phyloP scores from a whole-genome alignment of 2,329 filamentous ascomycete species.

The Aureobasidium pullulans region DNA sequence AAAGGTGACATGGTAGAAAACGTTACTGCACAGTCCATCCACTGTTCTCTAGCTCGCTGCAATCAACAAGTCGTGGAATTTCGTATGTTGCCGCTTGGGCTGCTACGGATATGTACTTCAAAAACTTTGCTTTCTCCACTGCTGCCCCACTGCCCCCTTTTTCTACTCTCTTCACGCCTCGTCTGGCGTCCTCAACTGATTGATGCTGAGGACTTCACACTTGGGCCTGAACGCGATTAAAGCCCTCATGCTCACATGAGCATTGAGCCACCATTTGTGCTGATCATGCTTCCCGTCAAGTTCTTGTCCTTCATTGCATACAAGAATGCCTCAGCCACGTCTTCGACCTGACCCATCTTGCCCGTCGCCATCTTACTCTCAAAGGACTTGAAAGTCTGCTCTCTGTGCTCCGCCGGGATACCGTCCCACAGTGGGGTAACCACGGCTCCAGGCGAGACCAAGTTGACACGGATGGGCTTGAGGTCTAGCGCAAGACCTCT shows the following conservation, averaged over 20 bases:
- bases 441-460: conserved; percentile 49
- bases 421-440: conserved; percentile 37
- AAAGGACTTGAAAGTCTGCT: conserved; percentile 21
- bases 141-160: conserved; percentile 3
- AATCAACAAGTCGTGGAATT: not conserved
- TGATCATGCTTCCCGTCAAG: conserved; percentile 37
- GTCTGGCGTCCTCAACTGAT: no score
- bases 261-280: conserved; percentile 34
- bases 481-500: conserved; percentile 55
- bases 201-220: no score
- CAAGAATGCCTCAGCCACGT: conserved; percentile 42
- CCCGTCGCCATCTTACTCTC: conserved; percentile 27
- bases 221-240: not conserved
- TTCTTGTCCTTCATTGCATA: conserved; percentile 42
- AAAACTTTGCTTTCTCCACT: conserved; percentile 4
- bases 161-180: not conserved
- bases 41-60: not conserved
- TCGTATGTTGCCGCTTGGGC: not conserved
- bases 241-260: conserved; percentile 16
- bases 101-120: not conserved
- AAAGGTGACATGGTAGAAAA: not conserved
- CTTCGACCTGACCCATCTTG: conserved; percentile 32
- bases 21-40: not conserved
- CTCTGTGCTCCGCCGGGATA: conserved; percentile 23
- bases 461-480: conserved; percentile 56